phyloP scores from a whole-genome alignment of 352 stramenopile species.

The Globisporangium okanoganense region DNA sequence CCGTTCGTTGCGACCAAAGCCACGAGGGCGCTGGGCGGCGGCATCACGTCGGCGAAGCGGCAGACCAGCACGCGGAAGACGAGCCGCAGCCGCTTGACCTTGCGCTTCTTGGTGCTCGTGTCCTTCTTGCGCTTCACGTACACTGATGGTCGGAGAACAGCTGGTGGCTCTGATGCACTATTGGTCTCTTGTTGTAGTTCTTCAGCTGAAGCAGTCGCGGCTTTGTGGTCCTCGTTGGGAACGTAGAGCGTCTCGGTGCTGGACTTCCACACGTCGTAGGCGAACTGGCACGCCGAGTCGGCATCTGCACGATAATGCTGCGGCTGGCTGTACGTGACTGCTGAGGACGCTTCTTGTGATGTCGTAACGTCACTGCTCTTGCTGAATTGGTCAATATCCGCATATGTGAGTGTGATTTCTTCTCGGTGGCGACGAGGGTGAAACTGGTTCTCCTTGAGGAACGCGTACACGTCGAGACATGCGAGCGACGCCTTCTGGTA shows the following conservation, averaged over 20 bases:
- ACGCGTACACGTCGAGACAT: constrained; percentile 52
- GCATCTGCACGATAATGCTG: constrained; percentile 13
- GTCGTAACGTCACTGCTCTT: not conserved
- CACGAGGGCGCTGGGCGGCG: constrained; percentile 20
- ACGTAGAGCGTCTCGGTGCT: constrained; percentile 22
- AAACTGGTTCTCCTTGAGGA: constrained; percentile 65
- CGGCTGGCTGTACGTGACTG: constrained; percentile 10
- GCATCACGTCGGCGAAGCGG: constrained; percentile 36
- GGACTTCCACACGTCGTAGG: constrained; percentile 64
- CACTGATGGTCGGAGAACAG: not conserved
- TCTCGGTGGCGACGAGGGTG: constrained; percentile 40
- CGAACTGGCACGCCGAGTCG: constrained; percentile 19
- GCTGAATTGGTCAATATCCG: not conserved
- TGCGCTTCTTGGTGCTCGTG: constrained; percentile 28
- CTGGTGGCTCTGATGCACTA: not conserved
- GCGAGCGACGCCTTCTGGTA: constrained; percentile 28
- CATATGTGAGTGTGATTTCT: not conserved
- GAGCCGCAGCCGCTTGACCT: constrained; percentile 40
- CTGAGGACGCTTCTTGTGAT: not conserved
- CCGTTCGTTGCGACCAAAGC: constrained; percentile 3
- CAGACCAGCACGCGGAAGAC: constrained; percentile 57
- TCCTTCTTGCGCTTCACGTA: constrained; percentile 10
- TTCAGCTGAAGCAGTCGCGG: not conserved
- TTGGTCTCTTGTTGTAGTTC: not conserved
- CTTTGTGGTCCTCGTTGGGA: constrained; percentile 6